A percentile compares a stretch with the other conserved stretches of the same genome.
phyloP scores from a whole-genome alignment of 352 stramenopile species.

The Globisporangium recalcitrans region DNA sequence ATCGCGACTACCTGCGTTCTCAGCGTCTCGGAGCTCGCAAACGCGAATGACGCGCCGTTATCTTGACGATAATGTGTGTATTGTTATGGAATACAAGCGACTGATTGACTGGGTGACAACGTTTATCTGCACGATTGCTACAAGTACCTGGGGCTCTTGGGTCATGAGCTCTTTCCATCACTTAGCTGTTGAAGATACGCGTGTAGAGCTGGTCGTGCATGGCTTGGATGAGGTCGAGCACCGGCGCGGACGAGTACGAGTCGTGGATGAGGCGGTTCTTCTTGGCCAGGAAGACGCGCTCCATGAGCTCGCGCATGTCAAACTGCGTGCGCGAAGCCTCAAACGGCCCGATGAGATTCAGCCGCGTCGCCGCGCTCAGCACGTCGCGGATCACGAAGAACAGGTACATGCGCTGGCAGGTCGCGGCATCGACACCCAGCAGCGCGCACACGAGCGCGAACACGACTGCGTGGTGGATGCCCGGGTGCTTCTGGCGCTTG shows the following conservation, averaged over 20 bases:
- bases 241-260: slow-evolving; percentile 71
- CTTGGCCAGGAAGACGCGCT: slow-evolving; percentile 55
- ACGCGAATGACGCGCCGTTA: not conserved
- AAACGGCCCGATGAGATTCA: slow-evolving; percentile 74
- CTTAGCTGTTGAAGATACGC: slow-evolving; percentile 81
- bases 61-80: not conserved
- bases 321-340: slow-evolving; percentile 70
- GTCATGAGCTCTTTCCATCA: not conserved
- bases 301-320: slow-evolving; percentile 38
- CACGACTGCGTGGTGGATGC: slow-evolving; percentile 62
- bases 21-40: slow-evolving; percentile 17
- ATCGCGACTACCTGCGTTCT: slow-evolving; percentile 26
- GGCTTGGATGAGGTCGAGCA: slow-evolving; percentile 76
- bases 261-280: slow-evolving; percentile 57
- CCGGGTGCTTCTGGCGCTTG: slow-evolving; percentile 43
- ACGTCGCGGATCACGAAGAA: slow-evolving; percentile 70
- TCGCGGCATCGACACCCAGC: slow-evolving; percentile 34
- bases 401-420: slow-evolving; percentile 73
- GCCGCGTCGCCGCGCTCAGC: slow-evolving; percentile 69
- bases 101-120: not conserved
- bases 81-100: not conserved
- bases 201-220: slow-evolving; percentile 88
- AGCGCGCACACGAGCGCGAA: slow-evolving; percentile 64
- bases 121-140: too few relatives aligned
- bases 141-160: not conserved